Base-by-base conservation (phyloP, 441 rosid species). In the Pelargonium myrrhifolium region DNA sequence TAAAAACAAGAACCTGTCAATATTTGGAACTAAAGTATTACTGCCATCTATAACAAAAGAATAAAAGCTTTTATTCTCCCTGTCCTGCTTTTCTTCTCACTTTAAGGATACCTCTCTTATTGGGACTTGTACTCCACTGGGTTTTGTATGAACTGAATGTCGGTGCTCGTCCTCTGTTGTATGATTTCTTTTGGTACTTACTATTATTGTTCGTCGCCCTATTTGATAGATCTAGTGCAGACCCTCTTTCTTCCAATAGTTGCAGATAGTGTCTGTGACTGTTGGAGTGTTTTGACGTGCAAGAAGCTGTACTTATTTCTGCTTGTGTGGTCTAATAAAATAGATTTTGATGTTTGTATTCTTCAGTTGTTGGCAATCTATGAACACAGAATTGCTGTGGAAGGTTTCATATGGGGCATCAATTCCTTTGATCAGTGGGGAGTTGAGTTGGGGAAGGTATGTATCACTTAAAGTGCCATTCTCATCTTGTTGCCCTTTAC, bases 391-490 rank as follows among this genome's bases (percentile, higher is more conserved):
- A 84, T 93, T 62, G 96, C 92, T 7, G 99, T 87, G 53, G 91
- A 93, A 86, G 96, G 99, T 68, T 91, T 90, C 67, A 40, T 91
- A 31, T 93, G 96, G 99, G 93, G 93, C 71, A 88, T 93, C 79
- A 91, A 93, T 75, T 91, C 96, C 64, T 93, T 93, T 68, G 99
- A 93, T 70, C 99, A 93, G 77, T 93, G 99, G 96, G 97, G 99
- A 76, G 99, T 89, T 61, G 99, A 93, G 85, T 73, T 93, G 59
- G 96, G 99, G 66, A 91, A 93, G 96, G 99, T 93, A 65, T 6
- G 74, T 68, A n/a, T 24, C 35, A 8, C 26, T 43, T 31, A 12
- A 55, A 69, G 35, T 42, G 58, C 22, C 43, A 17, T 4, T 56
- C 12, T 28, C 11, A 39, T 9, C 37, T 21, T 64, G 66, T 35